Conservation (phyloP, 331 rosid genomes). For the Spiraea crenata region DNA sequence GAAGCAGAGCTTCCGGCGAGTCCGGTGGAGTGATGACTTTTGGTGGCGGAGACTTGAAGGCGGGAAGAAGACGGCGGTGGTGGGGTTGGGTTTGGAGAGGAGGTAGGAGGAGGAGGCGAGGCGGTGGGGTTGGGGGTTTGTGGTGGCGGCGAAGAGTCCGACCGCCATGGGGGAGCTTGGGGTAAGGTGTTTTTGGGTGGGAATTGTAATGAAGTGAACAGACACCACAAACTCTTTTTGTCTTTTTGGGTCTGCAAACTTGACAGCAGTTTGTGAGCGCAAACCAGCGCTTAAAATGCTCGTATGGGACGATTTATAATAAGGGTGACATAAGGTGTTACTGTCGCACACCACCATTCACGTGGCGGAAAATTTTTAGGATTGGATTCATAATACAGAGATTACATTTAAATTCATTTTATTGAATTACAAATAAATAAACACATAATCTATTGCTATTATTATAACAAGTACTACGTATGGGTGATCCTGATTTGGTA, state of each 20-base stretch:
- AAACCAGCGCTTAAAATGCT: background rate
- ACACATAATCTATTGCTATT: too few species aligned
- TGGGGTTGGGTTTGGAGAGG: constrained; percentile 34
- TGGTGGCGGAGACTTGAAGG: constrained; percentile 35
- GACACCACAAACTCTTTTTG: constrained; percentile 36
- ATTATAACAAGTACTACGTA: too few species aligned
- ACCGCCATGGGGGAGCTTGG: constrained; percentile 64
- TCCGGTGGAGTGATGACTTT: constrained; percentile 13
- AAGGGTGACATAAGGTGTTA: too few species aligned
- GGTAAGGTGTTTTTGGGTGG: constrained; percentile 1
- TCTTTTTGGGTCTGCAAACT: constrained; percentile 9
- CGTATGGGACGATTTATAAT: background rate
- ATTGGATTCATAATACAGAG: too few species aligned
- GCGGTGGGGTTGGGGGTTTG: constrained; percentile 48
- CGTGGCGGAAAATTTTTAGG: background rate
- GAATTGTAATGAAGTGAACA: background rate
- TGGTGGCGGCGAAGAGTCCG: constrained; percentile 56
- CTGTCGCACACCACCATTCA: constrained; percentile 8
- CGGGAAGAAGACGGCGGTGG: constrained; percentile 24
- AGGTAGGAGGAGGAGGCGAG: constrained; percentile 29
- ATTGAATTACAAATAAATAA: too few species aligned
- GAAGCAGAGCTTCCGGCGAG: constrained; percentile 38
- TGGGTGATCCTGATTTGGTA: too few species aligned
- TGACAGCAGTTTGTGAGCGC: background rate
- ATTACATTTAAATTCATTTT: too few species aligned